These are phyloP conservation scores for Phialocephala sp. DNA, from an alignment of 2,329 filamentous ascomycete genomes.

Conservation along the genomic window DNA sequence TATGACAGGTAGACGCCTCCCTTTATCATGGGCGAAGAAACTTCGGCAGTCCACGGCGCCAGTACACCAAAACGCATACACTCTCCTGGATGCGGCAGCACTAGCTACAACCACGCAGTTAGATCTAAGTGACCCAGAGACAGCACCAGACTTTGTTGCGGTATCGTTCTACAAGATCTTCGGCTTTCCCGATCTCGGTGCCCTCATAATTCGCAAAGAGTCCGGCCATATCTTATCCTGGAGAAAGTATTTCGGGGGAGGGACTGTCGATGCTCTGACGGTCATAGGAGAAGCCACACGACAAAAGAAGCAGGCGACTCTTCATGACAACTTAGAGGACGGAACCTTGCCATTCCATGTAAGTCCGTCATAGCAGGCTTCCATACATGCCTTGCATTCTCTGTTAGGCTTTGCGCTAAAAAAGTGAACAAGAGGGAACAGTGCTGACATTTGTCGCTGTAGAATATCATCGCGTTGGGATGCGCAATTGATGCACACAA, in stretches of 20 bases:
- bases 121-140: constrained; percentile 65
- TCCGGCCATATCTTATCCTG: constrained; percentile 67
- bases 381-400: neutral
- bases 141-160: constrained; percentile 81
- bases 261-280: constrained; percentile 88
- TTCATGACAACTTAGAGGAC: constrained; percentile 87
- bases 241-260: constrained; percentile 87
- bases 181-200: constrained; percentile 90
- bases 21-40: constrained; percentile 68
- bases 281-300: constrained; percentile 67
- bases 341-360: constrained; percentile 85
- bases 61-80: constrained; percentile 54
- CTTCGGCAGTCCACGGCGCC: constrained; percentile 47
- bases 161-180: constrained; percentile 96
- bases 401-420: neutral
- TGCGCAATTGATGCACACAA: constrained; percentile 73
- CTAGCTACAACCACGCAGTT: constrained; percentile 77
- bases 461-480: constrained; percentile 79
- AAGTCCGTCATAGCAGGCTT: neutral
- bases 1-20: constrained; percentile 67
- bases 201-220: constrained; percentile 76
- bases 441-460: neutral
- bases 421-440: neutral
- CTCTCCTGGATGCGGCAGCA: constrained; percentile 85
- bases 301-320: constrained; percentile 74